Percentiles rank a stretch among this genome's conserved stretches.
These are phyloP conservation scores for Massarina eburnea DNA, from an alignment of 2,329 filamentous ascomycete genomes.

Conservation along the genomic window DNA sequence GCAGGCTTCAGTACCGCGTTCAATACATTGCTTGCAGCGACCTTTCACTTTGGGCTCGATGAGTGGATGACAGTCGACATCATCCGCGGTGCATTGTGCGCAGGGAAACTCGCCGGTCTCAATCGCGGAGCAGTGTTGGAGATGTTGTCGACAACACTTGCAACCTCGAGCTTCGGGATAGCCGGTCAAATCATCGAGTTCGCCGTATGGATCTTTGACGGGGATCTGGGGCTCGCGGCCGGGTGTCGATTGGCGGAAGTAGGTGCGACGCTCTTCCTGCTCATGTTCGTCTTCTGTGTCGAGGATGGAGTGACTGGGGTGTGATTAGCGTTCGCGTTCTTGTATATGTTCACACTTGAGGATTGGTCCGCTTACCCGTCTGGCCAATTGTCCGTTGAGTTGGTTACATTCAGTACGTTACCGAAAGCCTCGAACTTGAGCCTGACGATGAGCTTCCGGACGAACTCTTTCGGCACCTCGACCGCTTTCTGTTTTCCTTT, in stretches of 20 bases:
- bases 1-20: conserved; percentile 13
- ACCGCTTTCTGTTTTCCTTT: not conserved
- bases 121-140: conserved; percentile 26
- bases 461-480: not conserved
- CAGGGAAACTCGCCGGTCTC: conserved; percentile 33
- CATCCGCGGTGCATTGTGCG: conserved; percentile 19
- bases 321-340: conserved; percentile 9
- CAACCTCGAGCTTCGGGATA: conserved; percentile 41
- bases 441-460: conserved; percentile 3
- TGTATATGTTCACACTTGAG: conserved; percentile 6
- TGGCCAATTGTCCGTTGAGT: conserved; percentile 33
- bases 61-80: conserved; percentile 37
- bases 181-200: conserved; percentile 33
- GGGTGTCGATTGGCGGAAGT: not conserved
- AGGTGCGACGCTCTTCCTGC: conserved; percentile 1
- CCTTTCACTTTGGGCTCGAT: conserved; percentile 33
- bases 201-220: conserved; percentile 25
- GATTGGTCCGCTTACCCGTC: conserved; percentile 1
- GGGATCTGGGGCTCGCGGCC: conserved; percentile 10
- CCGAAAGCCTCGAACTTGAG: conserved; percentile 2
- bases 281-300: conserved; percentile 6
- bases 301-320: not conserved
- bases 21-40: conserved; percentile 32
- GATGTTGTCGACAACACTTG: conserved; percentile 29
- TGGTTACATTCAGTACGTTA: conserved; percentile 16